A percentile compares a stretch with the other conserved stretches of the same genome.
Evolutionary conservation across 495 filamentous ascomycete species (phyloP).

Genomic region (Penicillium psychrofluorescens): DNA sequence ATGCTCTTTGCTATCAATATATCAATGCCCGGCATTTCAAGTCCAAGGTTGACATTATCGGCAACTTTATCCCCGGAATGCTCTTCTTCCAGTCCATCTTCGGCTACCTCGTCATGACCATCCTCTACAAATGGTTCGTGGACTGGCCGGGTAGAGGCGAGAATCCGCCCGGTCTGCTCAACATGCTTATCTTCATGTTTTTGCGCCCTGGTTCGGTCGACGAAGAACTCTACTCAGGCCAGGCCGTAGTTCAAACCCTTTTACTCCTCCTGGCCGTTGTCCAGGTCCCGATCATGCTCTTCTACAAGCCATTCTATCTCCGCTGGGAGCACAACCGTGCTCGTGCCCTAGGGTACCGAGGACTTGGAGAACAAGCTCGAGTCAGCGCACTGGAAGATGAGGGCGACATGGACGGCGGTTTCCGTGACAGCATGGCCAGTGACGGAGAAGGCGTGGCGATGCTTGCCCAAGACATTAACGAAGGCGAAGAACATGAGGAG

Average conservation of each 20-base stretch:
- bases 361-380: slow-evolving; percentile 77
- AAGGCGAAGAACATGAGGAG: slow-evolving; percentile 77
- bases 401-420: slow-evolving; percentile 43
- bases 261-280: slow-evolving; percentile 76
- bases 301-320: slow-evolving; percentile 93
- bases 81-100: slow-evolving; percentile 99
- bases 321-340: slow-evolving; percentile 87
- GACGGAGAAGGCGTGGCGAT: slow-evolving; percentile 85
- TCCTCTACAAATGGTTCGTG: slow-evolving; percentile 94
- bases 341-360: slow-evolving; percentile 80
- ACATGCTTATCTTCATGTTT: slow-evolving; percentile 99
- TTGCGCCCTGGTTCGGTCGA: slow-evolving; percentile 73
- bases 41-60: slow-evolving; percentile 87
- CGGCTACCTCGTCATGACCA: slow-evolving; percentile 87
- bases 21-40: slow-evolving; percentile 94
- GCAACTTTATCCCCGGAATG: slow-evolving; percentile 96
- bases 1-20: slow-evolving; percentile 86
- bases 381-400: slow-evolving; percentile 87
- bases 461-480: slow-evolving; percentile 77
- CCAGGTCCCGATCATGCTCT: slow-evolving; percentile 84
- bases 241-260: slow-evolving; percentile 64
- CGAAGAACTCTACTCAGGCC: slow-evolving; percentile 68
- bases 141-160: slow-evolving; percentile 67
- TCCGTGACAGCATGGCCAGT: slow-evolving; percentile 63
- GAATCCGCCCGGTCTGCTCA: slow-evolving; percentile 77